Conservation (phyloP, 768 basidiomycete species). For the Mycena rebaudengoi region DNA sequence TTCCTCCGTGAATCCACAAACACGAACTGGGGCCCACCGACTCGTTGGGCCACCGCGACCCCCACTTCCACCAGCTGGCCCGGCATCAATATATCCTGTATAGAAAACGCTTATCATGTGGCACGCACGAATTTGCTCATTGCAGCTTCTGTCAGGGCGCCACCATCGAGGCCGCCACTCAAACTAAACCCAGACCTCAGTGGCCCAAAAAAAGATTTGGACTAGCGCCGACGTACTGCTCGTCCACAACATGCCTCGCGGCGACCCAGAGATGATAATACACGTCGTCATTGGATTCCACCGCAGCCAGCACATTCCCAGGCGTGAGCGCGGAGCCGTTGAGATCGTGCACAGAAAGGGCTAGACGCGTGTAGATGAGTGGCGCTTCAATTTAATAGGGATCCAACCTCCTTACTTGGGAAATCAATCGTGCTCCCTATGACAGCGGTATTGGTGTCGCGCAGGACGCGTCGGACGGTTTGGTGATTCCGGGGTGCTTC, state of each 20-base stretch:
- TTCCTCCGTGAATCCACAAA: slow-evolving; percentile 61
- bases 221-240: slow-evolving; percentile 41
- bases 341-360: slow-evolving; percentile 41
- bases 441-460: slow-evolving; percentile 41
- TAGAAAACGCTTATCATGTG: not conserved
- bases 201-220: not conserved
- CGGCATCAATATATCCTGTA: not conserved
- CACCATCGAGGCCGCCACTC: no score
- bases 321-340: slow-evolving; percentile 46
- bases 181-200: no score
- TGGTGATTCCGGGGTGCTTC: no score
- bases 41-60: slow-evolving; percentile 50
- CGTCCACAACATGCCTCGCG: slow-evolving; percentile 42
- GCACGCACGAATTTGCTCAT: slow-evolving; percentile 15
- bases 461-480: slow-evolving; percentile 22
- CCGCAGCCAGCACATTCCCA: slow-evolving; percentile 34
- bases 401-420: slow-evolving; percentile 50
- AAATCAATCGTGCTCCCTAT: slow-evolving; percentile 54
- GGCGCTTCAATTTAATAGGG: not conserved
- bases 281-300: slow-evolving; percentile 31
- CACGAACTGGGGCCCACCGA: slow-evolving; percentile 56
- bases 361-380: not conserved
- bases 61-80: slow-evolving; percentile 62
- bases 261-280: slow-evolving; percentile 24
- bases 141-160: slow-evolving; percentile 22